phyloP scores from a whole-genome alignment of 495 filamentous ascomycete species.

The Bathelium albidoporum region DNA sequence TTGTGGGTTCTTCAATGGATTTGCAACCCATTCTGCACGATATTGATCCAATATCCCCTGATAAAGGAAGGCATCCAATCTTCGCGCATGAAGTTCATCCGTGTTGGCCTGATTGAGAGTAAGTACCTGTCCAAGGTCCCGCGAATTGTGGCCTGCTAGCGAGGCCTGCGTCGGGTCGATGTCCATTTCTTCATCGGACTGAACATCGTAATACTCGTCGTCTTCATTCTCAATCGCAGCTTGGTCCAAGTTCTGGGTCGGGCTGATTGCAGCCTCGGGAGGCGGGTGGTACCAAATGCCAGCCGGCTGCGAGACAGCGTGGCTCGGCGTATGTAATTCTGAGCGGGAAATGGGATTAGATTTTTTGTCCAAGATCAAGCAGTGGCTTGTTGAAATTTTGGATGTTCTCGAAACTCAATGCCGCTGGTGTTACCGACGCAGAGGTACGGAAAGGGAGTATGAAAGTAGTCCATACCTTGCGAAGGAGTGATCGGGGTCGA shows the following conservation, averaged over 20 bases:
- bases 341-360: not conserved
- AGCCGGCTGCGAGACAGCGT: not conserved
- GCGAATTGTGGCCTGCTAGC: constrained; percentile 12
- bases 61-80: constrained; percentile 56
- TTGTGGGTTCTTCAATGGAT: constrained; percentile 70
- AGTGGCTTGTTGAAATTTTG: not conserved
- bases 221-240: constrained; percentile 41
- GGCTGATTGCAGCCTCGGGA: constrained; percentile 20
- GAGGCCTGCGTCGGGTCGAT: constrained; percentile 39
- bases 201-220: constrained; percentile 52
- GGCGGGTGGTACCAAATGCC: constrained; percentile 3
- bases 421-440: not conserved
- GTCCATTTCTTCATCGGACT: constrained; percentile 58
- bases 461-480: not conserved
- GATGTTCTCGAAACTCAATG: not conserved
- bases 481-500: constrained; percentile 1
- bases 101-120: constrained; percentile 38
- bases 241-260: constrained; percentile 25
- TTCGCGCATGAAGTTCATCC: constrained; percentile 42
- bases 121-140: constrained; percentile 37
- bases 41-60: constrained; percentile 73
- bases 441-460: constrained; percentile 1
- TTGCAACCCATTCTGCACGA: constrained; percentile 58
- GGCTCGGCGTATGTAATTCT: not conserved
- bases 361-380: not conserved